These are phyloP conservation scores for Eucalyptus marginata DNA, from an alignment of 345 rosid species.

Conservation along the genomic window DNA sequence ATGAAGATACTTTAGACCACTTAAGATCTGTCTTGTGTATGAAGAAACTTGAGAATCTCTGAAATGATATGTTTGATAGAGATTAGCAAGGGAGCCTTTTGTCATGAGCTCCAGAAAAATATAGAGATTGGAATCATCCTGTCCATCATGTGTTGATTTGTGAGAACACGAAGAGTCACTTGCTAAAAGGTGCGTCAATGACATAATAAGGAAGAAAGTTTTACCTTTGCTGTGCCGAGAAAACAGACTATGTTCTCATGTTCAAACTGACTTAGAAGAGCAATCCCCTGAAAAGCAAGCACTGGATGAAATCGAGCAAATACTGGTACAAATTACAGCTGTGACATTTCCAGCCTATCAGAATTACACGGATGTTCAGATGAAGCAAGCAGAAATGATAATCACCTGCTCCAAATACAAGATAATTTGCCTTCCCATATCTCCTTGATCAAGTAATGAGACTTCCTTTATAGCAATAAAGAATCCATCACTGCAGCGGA, in stretches of 20 bases:
- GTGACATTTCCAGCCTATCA: background rate
- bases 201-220: background rate
- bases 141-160: background rate
- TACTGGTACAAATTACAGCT: background rate
- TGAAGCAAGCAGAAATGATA: background rate
- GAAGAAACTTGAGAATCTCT: conserved; percentile 52
- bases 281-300: conserved; percentile 63
- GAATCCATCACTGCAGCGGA: conserved; percentile 53
- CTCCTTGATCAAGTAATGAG: conserved; percentile 84
- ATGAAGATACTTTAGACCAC: conserved; percentile 81
- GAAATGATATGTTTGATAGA: conserved; percentile 46
- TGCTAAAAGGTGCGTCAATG: background rate
- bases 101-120: conserved; percentile 82
- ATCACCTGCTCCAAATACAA: conserved; percentile 73
- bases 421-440: conserved; percentile 58
- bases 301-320: background rate
- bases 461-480: conserved; percentile 94
- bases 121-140: conserved; percentile 74
- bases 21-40: conserved; percentile 78
- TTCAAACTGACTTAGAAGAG: conserved; percentile 71
- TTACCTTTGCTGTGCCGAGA: conserved; percentile 73
- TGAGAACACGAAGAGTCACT: background rate
- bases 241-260: conserved; percentile 84
- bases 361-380: background rate
- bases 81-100: conserved; percentile 60